Base-by-base conservation (phyloP, 768 basidiomycete species). In the Xerocomus spinulosus region DNA sequence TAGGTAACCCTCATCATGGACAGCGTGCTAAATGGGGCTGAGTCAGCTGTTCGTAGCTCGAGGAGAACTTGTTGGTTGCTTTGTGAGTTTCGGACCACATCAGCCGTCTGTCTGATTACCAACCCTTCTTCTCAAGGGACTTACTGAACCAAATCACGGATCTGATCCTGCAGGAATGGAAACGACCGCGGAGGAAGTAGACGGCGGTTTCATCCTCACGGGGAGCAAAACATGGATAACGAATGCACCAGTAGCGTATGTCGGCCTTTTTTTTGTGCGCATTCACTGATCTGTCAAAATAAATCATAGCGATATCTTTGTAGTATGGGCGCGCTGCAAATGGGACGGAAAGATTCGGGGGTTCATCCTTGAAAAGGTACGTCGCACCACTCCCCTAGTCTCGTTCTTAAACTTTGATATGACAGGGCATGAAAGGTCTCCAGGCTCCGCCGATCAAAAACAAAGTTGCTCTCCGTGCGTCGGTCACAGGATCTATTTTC, bases 161-260 rank as follows among this genome's bases (percentile, higher is more conserved):
- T 97, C 94, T 2, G 95, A 98, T 59, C 94, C 94, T 14, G 85
- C 84, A n/a, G 83, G 85, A n/a, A 97, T 98, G 95, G 90, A 94
- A 60, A 96, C 95, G 1, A 84, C 78, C 23, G 95, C 92, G 10
- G 81, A 81, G 52, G 91, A 96, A 65, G 74, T 76, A 0, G 85
- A 86, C 45, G 91, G 92, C 12, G 92, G 92, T 4, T 97, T 84
- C 67, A 68, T 88, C 21, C 62, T 98, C 44, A 87, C 82, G 53
- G 95, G 95, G 43, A 87, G 87, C 68, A 98, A 98, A 74, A 98
- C 92, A 0, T 98, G 95, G 95, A 98, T 98, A 61, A 81, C 92
- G 13, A 96, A 96, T 61, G 82, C 93, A 1, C 92, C 93, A 9
- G 82, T 89, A 45, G 92, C 93, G 83, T 90, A 61, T 68, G 84